A percentile compares a stretch with the other conserved stretches of the same genome.
phyloP scores from a whole-genome alignment of 495 filamentous ascomycete species.

The Margaritispora aquatica region DNA sequence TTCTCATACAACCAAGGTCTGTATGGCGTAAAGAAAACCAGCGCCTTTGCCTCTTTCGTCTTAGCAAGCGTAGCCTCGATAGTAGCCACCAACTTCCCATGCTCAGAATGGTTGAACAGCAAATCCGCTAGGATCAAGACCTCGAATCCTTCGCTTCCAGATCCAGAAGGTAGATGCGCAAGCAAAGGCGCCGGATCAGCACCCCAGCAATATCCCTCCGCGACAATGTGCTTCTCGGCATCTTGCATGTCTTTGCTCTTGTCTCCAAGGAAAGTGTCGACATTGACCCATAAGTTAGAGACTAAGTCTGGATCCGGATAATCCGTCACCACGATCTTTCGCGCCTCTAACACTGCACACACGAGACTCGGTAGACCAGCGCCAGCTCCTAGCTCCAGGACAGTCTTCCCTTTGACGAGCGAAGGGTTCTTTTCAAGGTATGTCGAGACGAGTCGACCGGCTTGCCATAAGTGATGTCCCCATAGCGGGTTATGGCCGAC shows the following conservation, averaged over 20 bases:
- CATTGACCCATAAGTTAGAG: conserved; percentile 67
- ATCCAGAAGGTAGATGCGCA: conserved; percentile 33
- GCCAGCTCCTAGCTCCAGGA: conserved; percentile 88
- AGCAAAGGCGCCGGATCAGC: conserved; percentile 45
- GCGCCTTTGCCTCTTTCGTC: conserved; percentile 48
- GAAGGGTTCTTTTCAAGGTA: conserved; percentile 65
- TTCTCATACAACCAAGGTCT: conserved; percentile 80
- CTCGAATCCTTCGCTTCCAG: conserved; percentile 51
- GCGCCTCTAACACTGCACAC: conserved; percentile 62
- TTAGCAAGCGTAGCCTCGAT: conserved; percentile 57
- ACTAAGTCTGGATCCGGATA: conserved; percentile 81
- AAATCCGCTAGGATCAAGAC: conserved; percentile 80
- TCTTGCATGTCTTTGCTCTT: conserved; percentile 1
- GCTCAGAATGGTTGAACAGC: conserved; percentile 83
- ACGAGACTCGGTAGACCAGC: conserved; percentile 81
- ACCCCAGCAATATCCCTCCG: conserved; percentile 79
- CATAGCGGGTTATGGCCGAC: conserved; percentile 89
- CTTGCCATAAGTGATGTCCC: conserved; percentile 92
- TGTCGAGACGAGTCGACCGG: conserved; percentile 62
- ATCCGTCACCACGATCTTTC: conserved; percentile 72
- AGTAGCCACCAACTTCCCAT: conserved; percentile 64
- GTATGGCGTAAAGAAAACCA: conserved; percentile 92
- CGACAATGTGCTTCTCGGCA: conserved; percentile 27
- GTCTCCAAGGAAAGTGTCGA: conserved; percentile 28
- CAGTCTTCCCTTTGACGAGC: conserved; percentile 53